phyloP scores from a whole-genome alignment of 176 grass and related monocot species.

The barley (Hordeum vulgare) region DNA sequence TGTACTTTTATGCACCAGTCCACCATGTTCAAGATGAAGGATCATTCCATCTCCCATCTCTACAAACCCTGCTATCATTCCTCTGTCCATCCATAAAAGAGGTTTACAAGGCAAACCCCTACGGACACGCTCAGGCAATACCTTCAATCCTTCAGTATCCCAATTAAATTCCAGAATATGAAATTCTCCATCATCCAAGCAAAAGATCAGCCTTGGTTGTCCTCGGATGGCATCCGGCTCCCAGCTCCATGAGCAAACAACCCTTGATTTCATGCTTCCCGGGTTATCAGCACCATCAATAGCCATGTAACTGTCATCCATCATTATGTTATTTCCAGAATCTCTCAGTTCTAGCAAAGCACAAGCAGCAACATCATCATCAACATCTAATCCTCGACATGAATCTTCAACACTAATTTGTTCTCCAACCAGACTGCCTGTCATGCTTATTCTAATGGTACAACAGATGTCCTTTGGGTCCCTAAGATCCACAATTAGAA shows the following conservation, averaged over 20 bases:
- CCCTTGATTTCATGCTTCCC: slow-evolving; percentile 44
- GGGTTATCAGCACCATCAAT: slow-evolving; percentile 69
- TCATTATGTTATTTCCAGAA: slow-evolving; percentile 65
- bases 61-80: slow-evolving; percentile 70
- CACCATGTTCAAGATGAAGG: slow-evolving; percentile 63
- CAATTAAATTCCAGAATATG: slow-evolving; percentile 74
- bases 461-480: slow-evolving; percentile 60
- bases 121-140: slow-evolving; percentile 65
- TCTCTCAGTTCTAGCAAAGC: slow-evolving; percentile 91
- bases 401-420: slow-evolving; percentile 60
- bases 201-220: slow-evolving; percentile 70
- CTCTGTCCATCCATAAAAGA: slow-evolving; percentile 71
- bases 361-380: slow-evolving; percentile 92
- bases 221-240: slow-evolving; percentile 50
- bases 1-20: slow-evolving; percentile 63
- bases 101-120: slow-evolving; percentile 58
- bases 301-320: slow-evolving; percentile 80
- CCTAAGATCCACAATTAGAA: slow-evolving; percentile 85
- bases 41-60: slow-evolving; percentile 98
- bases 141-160: slow-evolving; percentile 47
- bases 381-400: slow-evolving; percentile 57
- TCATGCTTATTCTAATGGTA: slow-evolving; percentile 60
- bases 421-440: slow-evolving; percentile 53
- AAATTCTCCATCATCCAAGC: slow-evolving; percentile 81
- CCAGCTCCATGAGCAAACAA: slow-evolving; percentile 94